Base-by-base conservation (phyloP, 495 filamentous ascomycete species). In the Annulohypoxylon nitens region DNA sequence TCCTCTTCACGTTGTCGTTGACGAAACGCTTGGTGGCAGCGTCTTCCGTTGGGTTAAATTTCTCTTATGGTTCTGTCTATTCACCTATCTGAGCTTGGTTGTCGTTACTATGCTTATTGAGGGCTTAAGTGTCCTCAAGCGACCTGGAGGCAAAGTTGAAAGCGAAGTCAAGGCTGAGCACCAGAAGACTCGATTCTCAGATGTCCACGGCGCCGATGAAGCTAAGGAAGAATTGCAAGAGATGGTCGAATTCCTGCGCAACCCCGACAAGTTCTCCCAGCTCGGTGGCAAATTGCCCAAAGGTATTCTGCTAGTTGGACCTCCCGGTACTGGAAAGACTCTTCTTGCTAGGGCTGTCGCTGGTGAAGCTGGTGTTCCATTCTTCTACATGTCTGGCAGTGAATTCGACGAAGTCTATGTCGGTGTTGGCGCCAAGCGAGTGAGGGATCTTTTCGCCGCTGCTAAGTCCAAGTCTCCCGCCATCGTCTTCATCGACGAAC, bases 331-430 rank as follows among this genome's bases (percentile, higher is more conserved):
- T 59, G 96, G 96, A 82, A 99, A 99, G 82, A 99, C 96, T n/a
- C 87, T 99, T 45, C 88, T 99, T 64, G 96, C 96, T 66, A 92
- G 97, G 72, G 96, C 96, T 10, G 96, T 99, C 59, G 96, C 96
- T 61, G 96, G 96, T 30, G 96, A 99, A 84, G 94, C 96, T 48
- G 96, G 96, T 66, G 97, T 98, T 20, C 96, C 96, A 0, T 98
- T 98, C 88, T 99, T 98, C 87, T 98, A 96, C 87, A 98, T 99
- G 95, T 98, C 97, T 73, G 96, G 96, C 30, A 95, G 92, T 64
- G 97, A 99, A 80, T 99, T 99, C 78, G 96, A 99, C 76, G 96
- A 99, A 80, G 92, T 99, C 45, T 99, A 97, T 76, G 97, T 99
- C 25, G 96, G 96, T 75, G 97, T 99, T 61, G 96, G 96, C 75